Base-by-base conservation (phyloP, 1,284 basidiomycete species). In the Cutaneotrichosporon sp. region DNA sequence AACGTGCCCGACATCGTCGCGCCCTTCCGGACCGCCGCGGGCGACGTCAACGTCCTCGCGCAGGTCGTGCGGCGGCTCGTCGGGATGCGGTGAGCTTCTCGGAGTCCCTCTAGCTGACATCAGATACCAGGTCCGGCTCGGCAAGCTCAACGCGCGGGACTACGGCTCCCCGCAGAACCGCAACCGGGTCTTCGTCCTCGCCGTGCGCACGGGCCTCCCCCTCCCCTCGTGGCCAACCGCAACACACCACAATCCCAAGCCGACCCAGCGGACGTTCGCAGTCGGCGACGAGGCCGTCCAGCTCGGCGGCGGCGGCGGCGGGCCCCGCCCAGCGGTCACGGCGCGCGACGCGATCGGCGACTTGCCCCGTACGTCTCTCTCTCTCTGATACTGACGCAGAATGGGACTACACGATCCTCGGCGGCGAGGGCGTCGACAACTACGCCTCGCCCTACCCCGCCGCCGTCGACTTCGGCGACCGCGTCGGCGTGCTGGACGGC, bases 121-220 rank as follows among this genome's bases (percentile, higher is more conserved):
- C 50, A 52, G 50, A 57, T 74, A 73, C 47, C 73, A 74, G 54
- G 66, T 63, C 22, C 65, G 68, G 43, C 31, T 72, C 3, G 71
- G 60, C 10, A 20, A 70, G 3, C 64, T 76, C 13, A 65, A 72
- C 51, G 50, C 67, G 2, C 42, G 68, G 13, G 45, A 61, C 0
- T 76, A 67, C 47, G 74, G 74, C 1, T 63, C 64, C 14, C 68
- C 74, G 2, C 74, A 76, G 57, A 60, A 67, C 42, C 66, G 74
- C 5, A 18, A 50, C 0, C 66, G 74, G 10, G 49, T 67, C 0
- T 72, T 74, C 66, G 58, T 76, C 24, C 45, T 75, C 18, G 70
- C 67, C 1, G 69, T 68, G 3, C 55, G 63, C 14, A 13, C 33
- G 0, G 74, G 72, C 1, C 16, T 73, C 1, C 59, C 64, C 0